Conservation (phyloP, 23 red algal species). For the Porphyridium purpureum region DNA sequence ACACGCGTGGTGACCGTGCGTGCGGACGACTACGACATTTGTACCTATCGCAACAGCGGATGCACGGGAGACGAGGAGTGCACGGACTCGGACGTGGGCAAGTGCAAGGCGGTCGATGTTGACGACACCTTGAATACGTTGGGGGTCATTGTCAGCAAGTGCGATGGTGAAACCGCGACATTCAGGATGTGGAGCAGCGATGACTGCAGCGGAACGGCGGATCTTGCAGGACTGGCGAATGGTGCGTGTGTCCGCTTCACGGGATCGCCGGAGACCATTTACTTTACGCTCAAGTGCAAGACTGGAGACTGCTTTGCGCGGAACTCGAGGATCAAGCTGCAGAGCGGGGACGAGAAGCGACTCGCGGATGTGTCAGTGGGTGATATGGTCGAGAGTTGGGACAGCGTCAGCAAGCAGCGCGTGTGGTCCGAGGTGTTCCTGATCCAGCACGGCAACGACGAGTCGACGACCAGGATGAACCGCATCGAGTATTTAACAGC, state of each 20-base stretch:
- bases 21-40: not conserved
- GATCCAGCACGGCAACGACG: not conserved
- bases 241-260: too few relatives aligned
- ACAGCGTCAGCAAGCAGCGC: not conserved
- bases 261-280: conserved; percentile 1
- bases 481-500: not conserved
- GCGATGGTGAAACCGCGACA: not conserved
- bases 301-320: not conserved
- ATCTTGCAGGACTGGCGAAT: too few relatives aligned
- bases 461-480: not conserved
- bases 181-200: conserved; percentile 1
- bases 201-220: not conserved
- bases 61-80: not conserved
- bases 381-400: not conserved
- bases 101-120: not conserved
- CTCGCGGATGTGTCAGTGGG: not conserved
- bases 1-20: too few relatives aligned
- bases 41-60: not conserved
- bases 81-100: not conserved
- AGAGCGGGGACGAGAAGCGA: not conserved
- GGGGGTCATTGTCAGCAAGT: not conserved
- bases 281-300: not conserved
- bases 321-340: not conserved
- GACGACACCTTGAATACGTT: not conserved
- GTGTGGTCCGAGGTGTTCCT: not conserved